Percentiles rank a stretch among this genome's conserved stretches.
Conservation (phyloP, 1,139 yeast genomes). For the Geotrichum klebahnii region DNA sequence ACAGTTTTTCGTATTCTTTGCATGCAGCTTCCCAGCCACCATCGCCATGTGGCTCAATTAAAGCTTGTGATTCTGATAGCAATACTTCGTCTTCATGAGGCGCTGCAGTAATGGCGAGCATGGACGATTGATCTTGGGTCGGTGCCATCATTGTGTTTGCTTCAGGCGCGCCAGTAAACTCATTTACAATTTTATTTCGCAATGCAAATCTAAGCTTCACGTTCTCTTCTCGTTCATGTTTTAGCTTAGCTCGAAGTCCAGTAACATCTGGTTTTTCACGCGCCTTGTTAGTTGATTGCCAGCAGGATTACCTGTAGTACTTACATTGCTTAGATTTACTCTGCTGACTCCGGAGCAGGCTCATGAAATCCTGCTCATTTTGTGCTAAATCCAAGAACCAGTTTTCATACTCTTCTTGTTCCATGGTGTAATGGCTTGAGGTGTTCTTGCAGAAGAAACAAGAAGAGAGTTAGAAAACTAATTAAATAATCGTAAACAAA, state of each 20-base stretch:
- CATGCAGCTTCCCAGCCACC: neutral
- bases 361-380: conserved; percentile 12
- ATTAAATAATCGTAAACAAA: neutral
- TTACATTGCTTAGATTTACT: conserved; percentile 11
- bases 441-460: too few species aligned
- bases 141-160: neutral
- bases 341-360: conserved; percentile 10
- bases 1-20: conserved; percentile 5
- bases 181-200: conserved; percentile 7
- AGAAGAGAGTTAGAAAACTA: too few species aligned
- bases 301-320: neutral
- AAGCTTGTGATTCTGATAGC: conserved; percentile 9
- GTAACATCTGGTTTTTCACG: conserved; percentile 4
- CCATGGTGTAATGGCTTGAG: too few species aligned
- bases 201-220: conserved; percentile 6
- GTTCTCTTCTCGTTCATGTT: conserved; percentile 17
- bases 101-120: neutral
- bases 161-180: neutral
- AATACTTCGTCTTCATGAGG: neutral
- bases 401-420: conserved; percentile 17
- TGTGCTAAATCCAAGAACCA: conserved; percentile 10
- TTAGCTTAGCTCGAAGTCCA: conserved; percentile 6
- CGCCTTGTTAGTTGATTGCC: neutral
- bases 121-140: too few species aligned
- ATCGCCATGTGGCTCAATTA: neutral